phyloP scores from a whole-genome alignment of 345 rosid species.

The Populus simonii region DNA sequence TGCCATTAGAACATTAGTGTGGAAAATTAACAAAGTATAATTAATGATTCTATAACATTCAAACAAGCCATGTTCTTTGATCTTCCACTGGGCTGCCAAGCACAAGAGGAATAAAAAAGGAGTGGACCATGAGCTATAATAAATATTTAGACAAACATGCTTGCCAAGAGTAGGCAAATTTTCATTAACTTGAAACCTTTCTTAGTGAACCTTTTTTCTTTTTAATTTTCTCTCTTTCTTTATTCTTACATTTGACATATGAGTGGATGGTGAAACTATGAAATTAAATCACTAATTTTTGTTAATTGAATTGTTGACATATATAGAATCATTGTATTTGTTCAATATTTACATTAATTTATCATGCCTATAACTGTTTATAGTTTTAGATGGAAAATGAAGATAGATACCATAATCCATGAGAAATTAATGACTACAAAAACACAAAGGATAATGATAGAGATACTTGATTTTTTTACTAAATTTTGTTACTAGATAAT shows the following conservation, averaged over 20 bases:
- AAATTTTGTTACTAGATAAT: too few relatives aligned
- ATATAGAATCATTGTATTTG: not conserved
- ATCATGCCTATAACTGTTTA: not conserved
- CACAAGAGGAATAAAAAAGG: not conserved
- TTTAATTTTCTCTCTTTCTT: not conserved
- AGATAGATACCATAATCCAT: not conserved
- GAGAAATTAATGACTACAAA: not conserved
- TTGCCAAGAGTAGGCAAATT: not conserved
- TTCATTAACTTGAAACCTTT: not conserved
- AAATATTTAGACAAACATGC: not conserved
- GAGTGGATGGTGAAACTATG: not conserved
- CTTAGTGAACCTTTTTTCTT: not conserved
- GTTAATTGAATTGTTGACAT: not conserved
- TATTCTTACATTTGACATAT: not conserved
- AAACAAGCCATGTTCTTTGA: not conserved
- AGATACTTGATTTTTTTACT: too few relatives aligned
- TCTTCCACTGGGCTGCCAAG: not conserved
- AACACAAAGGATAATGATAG: not conserved
- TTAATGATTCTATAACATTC: not conserved
- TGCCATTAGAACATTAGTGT: not conserved
- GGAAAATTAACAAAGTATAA: not conserved
- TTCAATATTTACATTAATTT: not conserved
- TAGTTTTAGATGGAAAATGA: not conserved
- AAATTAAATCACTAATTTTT: not conserved
- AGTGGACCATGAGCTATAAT: not conserved